Conservation (phyloP, 441 rosid genomes). For the Pelargonium citronellum region DNA sequence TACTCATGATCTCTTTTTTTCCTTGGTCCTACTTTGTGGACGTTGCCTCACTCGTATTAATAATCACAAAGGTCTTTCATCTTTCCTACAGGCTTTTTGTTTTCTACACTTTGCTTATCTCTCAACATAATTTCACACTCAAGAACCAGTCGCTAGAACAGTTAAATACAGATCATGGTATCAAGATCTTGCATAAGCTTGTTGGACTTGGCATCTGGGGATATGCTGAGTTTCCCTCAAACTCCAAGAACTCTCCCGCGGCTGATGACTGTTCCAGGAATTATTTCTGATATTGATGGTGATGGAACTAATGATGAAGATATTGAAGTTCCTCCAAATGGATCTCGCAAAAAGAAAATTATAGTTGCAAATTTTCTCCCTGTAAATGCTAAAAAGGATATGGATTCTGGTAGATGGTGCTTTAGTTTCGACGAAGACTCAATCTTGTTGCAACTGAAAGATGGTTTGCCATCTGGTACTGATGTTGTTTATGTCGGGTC, state of each 20-base stretch:
- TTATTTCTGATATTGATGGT: constrained; percentile 39
- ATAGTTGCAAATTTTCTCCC: constrained; percentile 71
- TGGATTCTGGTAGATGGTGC: constrained; percentile 44
- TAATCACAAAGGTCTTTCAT: too few species aligned
- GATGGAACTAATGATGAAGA: constrained; percentile 35
- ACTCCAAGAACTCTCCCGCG: constrained; percentile 49
- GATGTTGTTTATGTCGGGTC: constrained; percentile 79
- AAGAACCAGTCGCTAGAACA: not conserved
- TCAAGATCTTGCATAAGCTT: constrained; percentile 63
- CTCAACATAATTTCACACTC: not conserved
- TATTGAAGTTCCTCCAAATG: constrained; percentile 22
- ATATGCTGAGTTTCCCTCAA: constrained; percentile 43
- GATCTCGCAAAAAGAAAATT: constrained; percentile 39
- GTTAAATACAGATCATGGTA: constrained; percentile 33
- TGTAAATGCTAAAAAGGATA: constrained; percentile 46
- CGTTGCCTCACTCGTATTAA: too few species aligned
- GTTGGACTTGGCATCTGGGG: constrained; percentile 59
- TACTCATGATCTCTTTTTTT: too few species aligned
- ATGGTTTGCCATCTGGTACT: constrained; percentile 46
- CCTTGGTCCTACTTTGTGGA: too few species aligned
- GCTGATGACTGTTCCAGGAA: constrained; percentile 54
- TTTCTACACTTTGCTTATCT: not conserved
- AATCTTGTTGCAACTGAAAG: constrained; percentile 53
- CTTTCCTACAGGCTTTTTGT: too few species aligned
- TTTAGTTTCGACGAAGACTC: constrained; percentile 66